A percentile compares a stretch with the other conserved stretches of the same genome.
These are phyloP conservation scores for Malus hybrid DNA, from an alignment of 331 rosid species.

Conservation along the genomic window DNA sequence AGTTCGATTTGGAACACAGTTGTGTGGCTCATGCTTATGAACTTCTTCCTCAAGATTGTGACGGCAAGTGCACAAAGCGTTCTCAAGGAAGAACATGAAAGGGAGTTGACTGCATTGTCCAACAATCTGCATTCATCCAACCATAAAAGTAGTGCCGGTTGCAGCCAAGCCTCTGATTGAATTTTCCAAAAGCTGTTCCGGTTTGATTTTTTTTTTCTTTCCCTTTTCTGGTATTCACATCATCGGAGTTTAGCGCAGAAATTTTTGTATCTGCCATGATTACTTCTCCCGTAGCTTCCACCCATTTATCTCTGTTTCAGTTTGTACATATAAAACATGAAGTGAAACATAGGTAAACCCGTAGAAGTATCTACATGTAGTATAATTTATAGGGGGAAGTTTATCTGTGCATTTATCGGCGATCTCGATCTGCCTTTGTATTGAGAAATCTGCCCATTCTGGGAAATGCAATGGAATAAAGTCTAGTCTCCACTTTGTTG, in stretches of 20 bases:
- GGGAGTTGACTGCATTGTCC: conserved; percentile 33
- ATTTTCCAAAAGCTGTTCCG: not conserved
- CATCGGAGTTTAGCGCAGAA: not conserved
- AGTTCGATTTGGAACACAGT: conserved; percentile 68
- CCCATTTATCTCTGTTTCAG: not conserved
- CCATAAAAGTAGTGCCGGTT: not conserved
- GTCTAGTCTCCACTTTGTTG: not conserved
- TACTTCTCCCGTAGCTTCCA: not conserved
- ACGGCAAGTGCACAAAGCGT: conserved; percentile 60
- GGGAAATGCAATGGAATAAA: not conserved
- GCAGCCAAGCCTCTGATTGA: conserved; percentile 11
- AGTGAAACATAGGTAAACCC: not conserved
- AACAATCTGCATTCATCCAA: not conserved
- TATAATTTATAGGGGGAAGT: not conserved
- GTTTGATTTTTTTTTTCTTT: not conserved
- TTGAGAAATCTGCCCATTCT: not conserved
- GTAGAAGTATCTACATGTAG: not conserved
- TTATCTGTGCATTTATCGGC: too few relatives aligned
- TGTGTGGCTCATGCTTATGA: conserved; percentile 86
- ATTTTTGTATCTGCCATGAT: conserved; percentile 2
- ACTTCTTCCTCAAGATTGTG: conserved; percentile 69
- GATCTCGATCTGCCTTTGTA: not conserved
- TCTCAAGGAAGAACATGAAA: conserved; percentile 60
- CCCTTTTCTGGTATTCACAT: not conserved
- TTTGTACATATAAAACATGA: not conserved